Conservation (phyloP, 2,329 filamentous ascomycete genomes). For the Venturia carpophila region DNA sequence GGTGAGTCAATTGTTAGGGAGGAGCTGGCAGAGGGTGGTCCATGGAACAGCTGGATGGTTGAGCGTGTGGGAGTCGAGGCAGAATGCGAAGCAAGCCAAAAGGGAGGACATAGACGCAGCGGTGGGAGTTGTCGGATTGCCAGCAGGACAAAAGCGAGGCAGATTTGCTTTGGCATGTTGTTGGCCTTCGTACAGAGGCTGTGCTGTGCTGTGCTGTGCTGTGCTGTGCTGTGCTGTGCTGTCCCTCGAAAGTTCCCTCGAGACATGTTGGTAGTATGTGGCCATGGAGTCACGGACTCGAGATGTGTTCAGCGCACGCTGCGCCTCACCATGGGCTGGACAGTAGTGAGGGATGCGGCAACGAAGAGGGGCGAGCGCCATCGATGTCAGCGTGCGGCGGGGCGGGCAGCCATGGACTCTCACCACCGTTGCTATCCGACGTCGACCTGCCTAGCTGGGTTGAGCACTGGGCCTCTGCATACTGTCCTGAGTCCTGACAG, state of each 20-base stretch:
- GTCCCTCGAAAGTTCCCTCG: not conserved
- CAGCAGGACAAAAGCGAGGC: conserved; percentile 2
- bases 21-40: not conserved
- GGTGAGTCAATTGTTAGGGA: not conserved
- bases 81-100: not conserved
- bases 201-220: not conserved
- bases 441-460: not conserved
- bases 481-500: not conserved
- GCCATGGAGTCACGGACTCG: not conserved
- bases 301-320: not conserved
- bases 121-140: not conserved
- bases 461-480: not conserved
- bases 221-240: conserved; percentile 10
- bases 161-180: not conserved
- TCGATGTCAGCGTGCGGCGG: not conserved
- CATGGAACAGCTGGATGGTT: not conserved
- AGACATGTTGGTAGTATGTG: too few relatives aligned
- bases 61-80: not conserved
- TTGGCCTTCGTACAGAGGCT: conserved; percentile 2
- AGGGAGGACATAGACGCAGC: not conserved
- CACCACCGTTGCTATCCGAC: not conserved
- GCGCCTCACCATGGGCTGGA: conserved; percentile 9
- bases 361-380: not conserved
- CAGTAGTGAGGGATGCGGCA: not conserved
- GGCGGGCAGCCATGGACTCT: not conserved